These are phyloP conservation scores for Thyridium curvatum DNA, from an alignment of 2,329 filamentous ascomycete species.

Conservation along the genomic window DNA sequence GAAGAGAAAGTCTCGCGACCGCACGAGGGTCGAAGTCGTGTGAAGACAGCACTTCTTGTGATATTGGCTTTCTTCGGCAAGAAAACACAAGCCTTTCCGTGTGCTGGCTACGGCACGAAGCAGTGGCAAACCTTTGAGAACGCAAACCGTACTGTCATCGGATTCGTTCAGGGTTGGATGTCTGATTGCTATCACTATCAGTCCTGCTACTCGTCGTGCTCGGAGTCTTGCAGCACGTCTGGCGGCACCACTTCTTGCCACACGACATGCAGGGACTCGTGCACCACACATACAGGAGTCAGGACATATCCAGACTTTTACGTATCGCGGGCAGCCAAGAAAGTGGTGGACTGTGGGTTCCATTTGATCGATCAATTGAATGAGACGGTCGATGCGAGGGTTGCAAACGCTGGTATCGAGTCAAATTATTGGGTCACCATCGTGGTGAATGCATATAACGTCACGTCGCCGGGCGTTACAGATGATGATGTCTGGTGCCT, in stretches of 20 bases:
- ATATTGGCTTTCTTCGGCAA: not conserved
- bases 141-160: not conserved
- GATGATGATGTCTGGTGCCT: not conserved
- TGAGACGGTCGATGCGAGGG: not conserved
- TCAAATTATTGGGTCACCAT: not conserved
- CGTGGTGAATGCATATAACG: not conserved
- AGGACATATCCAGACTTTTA: too few relatives aligned
- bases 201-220: not conserved
- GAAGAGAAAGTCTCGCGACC: not conserved
- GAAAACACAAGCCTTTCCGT: conserved; percentile 6
- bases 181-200: not conserved
- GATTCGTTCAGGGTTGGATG: too few relatives aligned
- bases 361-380: not conserved
- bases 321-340: too few relatives aligned
- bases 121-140: conserved; percentile 9
- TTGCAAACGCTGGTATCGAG: not conserved
- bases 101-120: conserved; percentile 3
- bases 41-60: not conserved
- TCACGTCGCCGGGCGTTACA: not conserved
- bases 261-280: not conserved
- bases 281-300: too few relatives aligned
- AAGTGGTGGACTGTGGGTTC: not conserved
- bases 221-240: not conserved
- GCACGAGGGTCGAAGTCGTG: not conserved
- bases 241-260: not conserved